Base-by-base conservation (phyloP, 345 rosid genomes). In the Eucalyptus pauciflora region DNA sequence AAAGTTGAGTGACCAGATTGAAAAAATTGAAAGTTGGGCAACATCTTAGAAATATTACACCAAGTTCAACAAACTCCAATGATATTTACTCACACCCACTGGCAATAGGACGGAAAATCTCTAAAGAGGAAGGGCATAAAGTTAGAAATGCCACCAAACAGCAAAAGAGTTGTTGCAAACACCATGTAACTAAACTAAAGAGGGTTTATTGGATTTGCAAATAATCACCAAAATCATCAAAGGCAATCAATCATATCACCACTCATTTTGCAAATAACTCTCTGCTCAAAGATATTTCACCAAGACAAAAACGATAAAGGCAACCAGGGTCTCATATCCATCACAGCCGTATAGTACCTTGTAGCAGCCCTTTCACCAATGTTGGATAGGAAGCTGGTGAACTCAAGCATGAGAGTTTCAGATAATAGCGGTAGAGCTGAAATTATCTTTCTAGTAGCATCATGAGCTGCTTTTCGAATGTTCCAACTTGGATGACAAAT, bases 401-500 rank as follows among this genome's bases (percentile, higher is more conserved):
- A 95, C 91, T 95, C 99, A 50, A 89, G 90, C 89, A 97, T 88
- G 90, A 98, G 94, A 87, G 89, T 90, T 92, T 93, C 95, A 89
- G 97, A 95, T 89, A 97, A 92, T 90, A 92, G 93, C 43, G 99
- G 95, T 71, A 90, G 86, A 86, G 96, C 93, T 79, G 86, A 83
- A 88, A 92, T 56, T 89, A 97, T 97, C 93, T 94, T 96, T 86
- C 87, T 93, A 49, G 94, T 91, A 91, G 98, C 92, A 91, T 86
- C 94, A 93, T 93, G 93, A 89, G 97, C 91, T 91, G 86, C 83
- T 92, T 91, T 96, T 62, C 99, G 96, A 89, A 98, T 91, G 88
- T 92, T 93, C 99, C 98, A 97, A 91, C 92, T 97, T 89, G 97
- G 94, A 94, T 98, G 98, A 92, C 97, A 96, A 17, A 97, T 90